Evolutionary conservation across 768 basidiomycete species (phyloP).

Genomic region (Tremella fuciformis): DNA sequence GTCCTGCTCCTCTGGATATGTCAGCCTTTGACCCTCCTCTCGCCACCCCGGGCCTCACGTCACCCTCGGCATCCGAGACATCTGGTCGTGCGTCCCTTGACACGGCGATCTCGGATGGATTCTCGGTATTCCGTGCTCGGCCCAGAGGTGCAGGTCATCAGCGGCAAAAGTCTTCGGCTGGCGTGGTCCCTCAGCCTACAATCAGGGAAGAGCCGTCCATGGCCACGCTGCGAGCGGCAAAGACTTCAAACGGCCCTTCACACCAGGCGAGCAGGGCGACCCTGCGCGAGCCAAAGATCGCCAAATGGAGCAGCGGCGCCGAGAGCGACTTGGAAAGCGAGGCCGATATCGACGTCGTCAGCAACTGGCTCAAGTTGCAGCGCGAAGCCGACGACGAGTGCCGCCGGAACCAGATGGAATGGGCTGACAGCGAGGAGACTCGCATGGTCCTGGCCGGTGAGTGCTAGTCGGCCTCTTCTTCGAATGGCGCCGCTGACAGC

Average conservation of each 20-base stretch:
- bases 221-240: slow-evolving; percentile 24
- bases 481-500: no score
- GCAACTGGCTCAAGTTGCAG: slow-evolving; percentile 37
- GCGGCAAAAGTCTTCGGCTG: slow-evolving; percentile 41
- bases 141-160: slow-evolving; percentile 31
- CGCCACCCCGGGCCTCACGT: slow-evolving; percentile 38
- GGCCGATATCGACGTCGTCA: slow-evolving; percentile 21
- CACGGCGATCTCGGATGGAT: slow-evolving; percentile 27
- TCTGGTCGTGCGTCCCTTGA: slow-evolving; percentile 39
- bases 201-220: slow-evolving; percentile 40
- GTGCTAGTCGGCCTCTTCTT: background rate
- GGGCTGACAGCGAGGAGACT: slow-evolving; percentile 23
- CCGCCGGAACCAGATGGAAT: slow-evolving; percentile 19
- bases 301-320: slow-evolving; percentile 5
- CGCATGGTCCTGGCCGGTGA: slow-evolving; percentile 22
- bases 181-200: slow-evolving; percentile 31
- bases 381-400: slow-evolving; percentile 40
- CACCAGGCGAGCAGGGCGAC: slow-evolving; percentile 11
- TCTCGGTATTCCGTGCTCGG: slow-evolving; percentile 16
- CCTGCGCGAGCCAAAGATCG: background rate
- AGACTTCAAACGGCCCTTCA: slow-evolving; percentile 2
- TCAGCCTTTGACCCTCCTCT: slow-evolving; percentile 9
- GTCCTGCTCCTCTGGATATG: slow-evolving; percentile 29
- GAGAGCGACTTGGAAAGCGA: slow-evolving; percentile 11
- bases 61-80: slow-evolving; percentile 37